Evolutionary conservation across 225 moss, liverwort and hornwort species (phyloP).

Genomic region (Asterella californica): DNA sequence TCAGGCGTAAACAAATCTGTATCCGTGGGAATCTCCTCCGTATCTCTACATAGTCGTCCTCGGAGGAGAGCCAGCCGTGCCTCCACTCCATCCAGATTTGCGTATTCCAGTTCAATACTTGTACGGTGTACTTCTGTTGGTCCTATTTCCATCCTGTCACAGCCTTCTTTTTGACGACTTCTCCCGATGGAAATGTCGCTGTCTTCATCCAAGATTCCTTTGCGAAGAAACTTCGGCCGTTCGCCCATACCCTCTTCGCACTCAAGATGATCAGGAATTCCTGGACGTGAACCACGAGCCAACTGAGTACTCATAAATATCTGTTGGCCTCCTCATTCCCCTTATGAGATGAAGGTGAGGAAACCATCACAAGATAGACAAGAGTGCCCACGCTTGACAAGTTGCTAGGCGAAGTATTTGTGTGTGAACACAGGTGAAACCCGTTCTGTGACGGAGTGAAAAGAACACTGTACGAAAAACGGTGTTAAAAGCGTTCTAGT

Average conservation of each 20-base stretch:
- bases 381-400: no score
- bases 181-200: background rate
- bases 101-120: background rate
- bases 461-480: no score
- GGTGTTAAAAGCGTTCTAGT: no score
- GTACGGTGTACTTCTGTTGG: background rate
- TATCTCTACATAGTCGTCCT: slow-evolving; percentile 22
- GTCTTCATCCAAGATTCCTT: background rate
- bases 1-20: slow-evolving; percentile 27
- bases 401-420: no score
- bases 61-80: slow-evolving; percentile 28
- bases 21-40: slow-evolving; percentile 28
- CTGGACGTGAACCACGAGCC: background rate
- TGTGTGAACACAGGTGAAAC: no score
- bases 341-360: no score
- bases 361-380: no score
- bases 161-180: background rate
- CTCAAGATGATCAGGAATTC: background rate
- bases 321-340: no score
- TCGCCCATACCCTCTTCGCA: background rate
- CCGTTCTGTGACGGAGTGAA: no score
- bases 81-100: slow-evolving; percentile 10
- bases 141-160: background rate
- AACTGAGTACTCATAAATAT: no score
- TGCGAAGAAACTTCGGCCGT: background rate